Evolutionary conservation across 768 basidiomycete species (phyloP).

Genomic region (Tylopilus sp.): DNA sequence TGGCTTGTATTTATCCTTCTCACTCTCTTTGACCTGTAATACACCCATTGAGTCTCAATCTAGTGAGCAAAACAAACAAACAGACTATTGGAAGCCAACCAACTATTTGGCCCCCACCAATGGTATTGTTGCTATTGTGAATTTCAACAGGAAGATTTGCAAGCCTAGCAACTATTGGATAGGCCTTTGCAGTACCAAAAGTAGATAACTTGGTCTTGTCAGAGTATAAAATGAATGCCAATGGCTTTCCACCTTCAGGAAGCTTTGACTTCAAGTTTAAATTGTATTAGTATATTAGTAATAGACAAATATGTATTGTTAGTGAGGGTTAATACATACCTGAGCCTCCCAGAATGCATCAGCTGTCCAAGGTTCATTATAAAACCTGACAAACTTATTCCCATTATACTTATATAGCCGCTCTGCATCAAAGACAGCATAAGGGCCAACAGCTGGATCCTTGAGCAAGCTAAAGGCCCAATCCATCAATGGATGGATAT

Average conservation of each 20-base stretch:
- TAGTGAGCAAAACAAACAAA: too few relatives aligned
- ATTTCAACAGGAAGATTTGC: slow-evolving; percentile 18
- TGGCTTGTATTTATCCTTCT: neutral
- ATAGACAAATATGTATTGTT: too few relatives aligned
- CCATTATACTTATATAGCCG: neutral
- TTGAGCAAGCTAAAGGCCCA: neutral
- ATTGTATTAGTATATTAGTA: too few relatives aligned
- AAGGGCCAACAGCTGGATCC: neutral
- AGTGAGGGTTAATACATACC: slow-evolving; percentile 27
- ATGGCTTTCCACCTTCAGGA: neutral
- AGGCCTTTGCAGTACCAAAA: slow-evolving; percentile 8
- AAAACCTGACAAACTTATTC: neutral
- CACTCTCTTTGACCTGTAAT: neutral
- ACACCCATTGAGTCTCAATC: too few relatives aligned
- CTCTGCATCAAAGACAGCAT: neutral
- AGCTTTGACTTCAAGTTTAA: neutral
- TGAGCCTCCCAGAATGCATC: slow-evolving; percentile 34
- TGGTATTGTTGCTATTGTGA: slow-evolving; percentile 11
- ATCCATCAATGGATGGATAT: neutral
- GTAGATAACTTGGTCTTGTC: slow-evolving; percentile 3
- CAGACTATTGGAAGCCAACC: slow-evolving; percentile 18
- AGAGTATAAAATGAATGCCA: neutral
- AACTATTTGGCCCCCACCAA: slow-evolving; percentile 15
- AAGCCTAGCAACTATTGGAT: slow-evolving; percentile 6
- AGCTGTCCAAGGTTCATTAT: neutral